Evolutionary conservation across 2,329 filamentous ascomycete genomes (phyloP).

Genomic region (Trichoderma oligosporum): DNA sequence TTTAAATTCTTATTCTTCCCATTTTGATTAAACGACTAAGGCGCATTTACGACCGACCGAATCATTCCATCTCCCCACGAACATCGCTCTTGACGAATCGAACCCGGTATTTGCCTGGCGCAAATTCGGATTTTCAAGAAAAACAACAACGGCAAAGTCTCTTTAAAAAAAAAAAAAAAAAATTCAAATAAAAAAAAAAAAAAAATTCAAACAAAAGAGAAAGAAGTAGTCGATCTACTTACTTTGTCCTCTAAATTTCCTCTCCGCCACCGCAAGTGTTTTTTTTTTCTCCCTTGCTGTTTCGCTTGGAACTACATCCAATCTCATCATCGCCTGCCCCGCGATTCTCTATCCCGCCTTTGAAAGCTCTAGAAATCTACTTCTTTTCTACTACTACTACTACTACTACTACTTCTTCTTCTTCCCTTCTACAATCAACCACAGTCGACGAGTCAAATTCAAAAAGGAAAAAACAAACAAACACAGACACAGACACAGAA

Average conservation of each 20-base stretch:
- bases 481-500: too few species aligned
- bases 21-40: background rate
- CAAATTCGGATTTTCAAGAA: constrained; percentile 35
- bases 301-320: too few species aligned
- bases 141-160: too few species aligned
- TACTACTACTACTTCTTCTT: background rate
- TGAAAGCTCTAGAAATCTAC: background rate
- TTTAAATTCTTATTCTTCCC: background rate
- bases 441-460: too few species aligned
- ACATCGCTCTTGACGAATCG: constrained; percentile 7
- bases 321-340: constrained; percentile 28
- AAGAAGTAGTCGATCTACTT: constrained; percentile 30
- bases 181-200: too few species aligned
- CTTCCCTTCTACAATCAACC: background rate
- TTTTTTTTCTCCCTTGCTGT: constrained; percentile 9
- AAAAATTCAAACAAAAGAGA: constrained; percentile 18
- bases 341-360: constrained; percentile 25
- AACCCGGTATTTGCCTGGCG: constrained; percentile 37
- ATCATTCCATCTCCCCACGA: background rate
- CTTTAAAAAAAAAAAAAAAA: too few species aligned
- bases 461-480: constrained; percentile 5
- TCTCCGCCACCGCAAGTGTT: constrained; percentile 24
- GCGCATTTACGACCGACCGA: background rate
- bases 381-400: background rate
- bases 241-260: too few species aligned